Conservation (phyloP, 2,329 filamentous ascomycete species). For the Lecanicillium sp. region DNA sequence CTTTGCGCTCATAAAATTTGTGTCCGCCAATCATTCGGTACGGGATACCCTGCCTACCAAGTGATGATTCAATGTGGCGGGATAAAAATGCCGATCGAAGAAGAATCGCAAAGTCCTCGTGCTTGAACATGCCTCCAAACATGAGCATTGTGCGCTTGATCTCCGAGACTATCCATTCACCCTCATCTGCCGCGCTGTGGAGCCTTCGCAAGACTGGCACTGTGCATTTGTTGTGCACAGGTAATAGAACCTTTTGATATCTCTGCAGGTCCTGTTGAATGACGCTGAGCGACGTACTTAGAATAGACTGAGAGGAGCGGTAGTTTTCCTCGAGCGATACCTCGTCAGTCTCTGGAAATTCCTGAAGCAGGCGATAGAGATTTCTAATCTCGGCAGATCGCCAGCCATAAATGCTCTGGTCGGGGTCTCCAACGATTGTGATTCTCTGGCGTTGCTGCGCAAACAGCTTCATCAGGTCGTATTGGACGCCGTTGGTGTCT, state of each 20-base stretch:
- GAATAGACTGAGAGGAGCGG: slow-evolving; percentile 77
- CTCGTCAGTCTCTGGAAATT: slow-evolving; percentile 71
- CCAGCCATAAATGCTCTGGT: slow-evolving; percentile 97
- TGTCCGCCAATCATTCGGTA: slow-evolving; percentile 89
- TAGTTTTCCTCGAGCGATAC: slow-evolving; percentile 92
- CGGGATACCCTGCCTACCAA: slow-evolving; percentile 72
- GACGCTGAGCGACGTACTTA: slow-evolving; percentile 70
- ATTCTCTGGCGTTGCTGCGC: slow-evolving; percentile 66
- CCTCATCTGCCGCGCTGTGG: slow-evolving; percentile 62
- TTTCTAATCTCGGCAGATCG: slow-evolving; percentile 89
- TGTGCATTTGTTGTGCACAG: slow-evolving; percentile 73
- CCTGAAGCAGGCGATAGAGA: slow-evolving; percentile 64
- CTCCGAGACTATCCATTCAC: slow-evolving; percentile 81
- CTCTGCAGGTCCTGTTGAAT: slow-evolving; percentile 83
- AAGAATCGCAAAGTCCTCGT: slow-evolving; percentile 76
- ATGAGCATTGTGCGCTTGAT: slow-evolving; percentile 62
- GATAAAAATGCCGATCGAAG: slow-evolving; percentile 80
- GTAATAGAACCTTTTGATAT: slow-evolving; percentile 69
- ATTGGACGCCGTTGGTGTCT: slow-evolving; percentile 92
- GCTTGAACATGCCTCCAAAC: slow-evolving; percentile 63
- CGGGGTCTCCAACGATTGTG: slow-evolving; percentile 91
- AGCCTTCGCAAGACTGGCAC: slow-evolving; percentile 73
- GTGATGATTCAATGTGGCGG: slow-evolving; percentile 71
- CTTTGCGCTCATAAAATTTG: slow-evolving; percentile 84
- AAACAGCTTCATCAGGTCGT: slow-evolving; percentile 85